Evolutionary conservation across 208 protist species (phyloP).

Genomic region (Leishmania amazonensis): DNA sequence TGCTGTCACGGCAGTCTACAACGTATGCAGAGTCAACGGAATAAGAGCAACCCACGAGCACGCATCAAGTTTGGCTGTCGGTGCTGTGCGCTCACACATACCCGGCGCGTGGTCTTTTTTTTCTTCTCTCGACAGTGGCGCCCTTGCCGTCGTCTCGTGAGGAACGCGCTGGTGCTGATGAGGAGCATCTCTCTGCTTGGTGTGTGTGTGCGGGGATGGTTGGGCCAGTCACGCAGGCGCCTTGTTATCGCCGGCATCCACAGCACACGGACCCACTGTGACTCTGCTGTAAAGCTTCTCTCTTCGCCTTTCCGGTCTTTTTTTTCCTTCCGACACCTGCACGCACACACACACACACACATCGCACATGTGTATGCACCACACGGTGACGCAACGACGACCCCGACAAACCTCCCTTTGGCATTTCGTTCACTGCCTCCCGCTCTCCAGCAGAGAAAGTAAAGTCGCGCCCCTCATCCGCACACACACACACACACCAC

Average conservation of each 20-base stretch:
- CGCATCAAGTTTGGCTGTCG: background rate
- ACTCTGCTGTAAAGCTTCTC: background rate
- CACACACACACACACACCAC: background rate
- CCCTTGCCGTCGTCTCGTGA: background rate
- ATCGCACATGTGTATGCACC: background rate
- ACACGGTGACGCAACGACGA: background rate
- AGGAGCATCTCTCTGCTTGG: background rate
- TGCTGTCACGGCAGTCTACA: background rate
- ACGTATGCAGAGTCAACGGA: background rate
- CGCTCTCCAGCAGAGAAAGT: background rate
- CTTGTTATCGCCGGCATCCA: background rate
- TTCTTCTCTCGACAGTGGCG: background rate
- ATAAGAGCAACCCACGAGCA: background rate
- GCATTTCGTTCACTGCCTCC: background rate
- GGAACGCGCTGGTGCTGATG: background rate
- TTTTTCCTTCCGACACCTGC: background rate
- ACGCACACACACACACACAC: background rate
- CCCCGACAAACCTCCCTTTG: no score
- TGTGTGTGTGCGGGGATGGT: background rate
- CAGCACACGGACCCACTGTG: background rate
- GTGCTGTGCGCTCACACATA: background rate
- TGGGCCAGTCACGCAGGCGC: background rate
- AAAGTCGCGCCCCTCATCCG: background rate
- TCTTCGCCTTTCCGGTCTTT: background rate
- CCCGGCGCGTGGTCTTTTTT: background rate